Percentiles rank a stretch among this genome's conserved stretches.
These are phyloP conservation scores for Oropetium thomaeum DNA, from an alignment of 176 grass and related monocot genomes.

Conservation along the genomic window DNA sequence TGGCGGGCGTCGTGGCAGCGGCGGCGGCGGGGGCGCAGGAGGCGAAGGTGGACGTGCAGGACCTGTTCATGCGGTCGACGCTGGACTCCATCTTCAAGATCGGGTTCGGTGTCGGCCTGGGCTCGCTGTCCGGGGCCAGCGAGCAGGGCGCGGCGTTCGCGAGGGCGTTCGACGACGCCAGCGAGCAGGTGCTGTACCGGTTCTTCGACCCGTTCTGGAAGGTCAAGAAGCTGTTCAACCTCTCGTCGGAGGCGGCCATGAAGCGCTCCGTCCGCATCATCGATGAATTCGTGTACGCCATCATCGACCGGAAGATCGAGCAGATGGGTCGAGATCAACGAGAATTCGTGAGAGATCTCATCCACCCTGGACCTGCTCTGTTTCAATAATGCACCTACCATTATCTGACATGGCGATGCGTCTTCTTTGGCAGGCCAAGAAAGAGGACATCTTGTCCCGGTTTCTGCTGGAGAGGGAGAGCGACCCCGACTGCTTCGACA, in stretches of 20 bases:
- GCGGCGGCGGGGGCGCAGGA: background rate
- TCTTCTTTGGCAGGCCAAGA: slow-evolving; percentile 38
- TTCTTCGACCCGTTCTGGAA: slow-evolving; percentile 71
- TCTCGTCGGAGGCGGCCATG: slow-evolving; percentile 64
- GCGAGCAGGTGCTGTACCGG: slow-evolving; percentile 43
- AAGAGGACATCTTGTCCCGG: slow-evolving; percentile 71
- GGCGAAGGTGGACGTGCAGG: slow-evolving; percentile 47
- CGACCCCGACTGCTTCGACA: slow-evolving; percentile 35
- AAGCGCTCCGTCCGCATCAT: slow-evolving; percentile 52
- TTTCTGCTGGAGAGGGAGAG: slow-evolving; percentile 58
- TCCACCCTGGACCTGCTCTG: no score
- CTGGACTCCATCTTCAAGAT: slow-evolving; percentile 77
- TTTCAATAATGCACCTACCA: no score
- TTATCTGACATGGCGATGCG: no score
- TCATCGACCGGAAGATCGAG: slow-evolving; percentile 47
- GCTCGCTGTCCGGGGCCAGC: slow-evolving; percentile 32
- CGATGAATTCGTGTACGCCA: slow-evolving; percentile 54
- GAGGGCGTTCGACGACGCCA: slow-evolving; percentile 73
- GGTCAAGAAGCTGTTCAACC: slow-evolving; percentile 48
- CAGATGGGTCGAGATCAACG: slow-evolving; percentile 34
- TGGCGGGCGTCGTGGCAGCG: slow-evolving; percentile 44
- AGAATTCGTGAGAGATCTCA: slow-evolving; percentile 59
- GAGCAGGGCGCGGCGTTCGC: slow-evolving; percentile 43
- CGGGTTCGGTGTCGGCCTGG: slow-evolving; percentile 59
- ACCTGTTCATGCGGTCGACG: slow-evolving; percentile 65